phyloP scores from a whole-genome alignment of 441 rosid genomes.

The Pelargonium myrrhifolium region DNA sequence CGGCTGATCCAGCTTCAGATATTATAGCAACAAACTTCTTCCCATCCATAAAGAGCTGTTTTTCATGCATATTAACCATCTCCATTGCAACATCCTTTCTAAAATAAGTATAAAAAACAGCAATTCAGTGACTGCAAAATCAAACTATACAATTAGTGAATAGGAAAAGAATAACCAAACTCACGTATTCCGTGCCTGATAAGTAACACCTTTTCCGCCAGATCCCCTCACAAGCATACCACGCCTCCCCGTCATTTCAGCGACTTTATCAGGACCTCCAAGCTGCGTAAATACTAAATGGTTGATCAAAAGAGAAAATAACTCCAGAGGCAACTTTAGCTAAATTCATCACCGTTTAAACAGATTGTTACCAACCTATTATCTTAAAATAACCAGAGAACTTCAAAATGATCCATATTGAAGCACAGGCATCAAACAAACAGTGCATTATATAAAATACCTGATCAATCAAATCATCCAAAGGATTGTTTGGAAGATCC shows the following conservation, averaged over 20 bases:
- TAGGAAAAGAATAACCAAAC: conserved; percentile 26
- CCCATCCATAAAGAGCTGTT: conserved; percentile 97
- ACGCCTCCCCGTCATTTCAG: conserved; percentile 98
- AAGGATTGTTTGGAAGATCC: conserved; percentile 95
- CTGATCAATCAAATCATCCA: conserved; percentile 98
- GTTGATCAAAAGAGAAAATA: conserved; percentile 15
- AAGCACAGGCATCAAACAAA: not conserved
- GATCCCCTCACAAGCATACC: conserved; percentile 99
- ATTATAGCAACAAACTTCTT: conserved; percentile 93
- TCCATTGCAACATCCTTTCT: conserved; percentile 97
- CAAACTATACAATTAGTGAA: conserved; percentile 12
- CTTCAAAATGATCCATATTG: not conserved
- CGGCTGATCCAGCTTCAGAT: conserved; percentile 99
- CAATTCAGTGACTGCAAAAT: conserved; percentile 24
- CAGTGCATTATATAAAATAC: conserved; percentile 23
- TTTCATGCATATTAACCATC: conserved; percentile 99
- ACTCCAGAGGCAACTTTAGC: not conserved
- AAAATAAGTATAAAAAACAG: conserved; percentile 25
- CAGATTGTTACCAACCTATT: not conserved
- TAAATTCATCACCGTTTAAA: not conserved
- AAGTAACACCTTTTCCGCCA: conserved; percentile 93
- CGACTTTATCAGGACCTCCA: conserved; percentile 97
- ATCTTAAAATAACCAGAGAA: not conserved
- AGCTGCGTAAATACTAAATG: conserved; percentile 47
- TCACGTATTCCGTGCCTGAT: conserved; percentile 96